phyloP scores from a whole-genome alignment of 805 yeast genomes.

The Ogataea chonburiensis region DNA sequence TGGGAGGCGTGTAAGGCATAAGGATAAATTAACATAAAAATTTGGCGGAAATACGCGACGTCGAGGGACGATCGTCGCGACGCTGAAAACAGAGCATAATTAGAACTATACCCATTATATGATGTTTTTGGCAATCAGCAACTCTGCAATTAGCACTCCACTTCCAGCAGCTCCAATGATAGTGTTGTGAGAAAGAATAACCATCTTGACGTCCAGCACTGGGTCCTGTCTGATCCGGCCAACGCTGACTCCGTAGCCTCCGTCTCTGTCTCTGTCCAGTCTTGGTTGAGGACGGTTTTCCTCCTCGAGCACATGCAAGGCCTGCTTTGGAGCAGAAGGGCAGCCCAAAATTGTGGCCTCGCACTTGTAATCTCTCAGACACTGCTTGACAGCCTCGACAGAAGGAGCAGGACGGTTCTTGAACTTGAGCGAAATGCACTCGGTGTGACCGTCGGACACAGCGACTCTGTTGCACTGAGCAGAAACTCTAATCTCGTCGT shows the following conservation, averaged over 20 bases:
- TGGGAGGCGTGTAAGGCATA: slow-evolving; percentile 16
- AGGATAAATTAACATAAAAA: slow-evolving; percentile 8
- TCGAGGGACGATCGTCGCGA: slow-evolving; percentile 9
- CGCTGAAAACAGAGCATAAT: neutral
- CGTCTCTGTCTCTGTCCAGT: slow-evolving; percentile 92
- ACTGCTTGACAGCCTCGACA: slow-evolving; percentile 71
- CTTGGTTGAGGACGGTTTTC: slow-evolving; percentile 96
- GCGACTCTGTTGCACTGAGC: slow-evolving; percentile 98
- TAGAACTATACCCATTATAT: slow-evolving; percentile 40
- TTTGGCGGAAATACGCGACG: slow-evolving; percentile 14
- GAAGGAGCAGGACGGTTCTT: slow-evolving; percentile 82
- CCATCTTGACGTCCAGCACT: slow-evolving; percentile 92
- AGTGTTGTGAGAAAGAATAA: slow-evolving; percentile 95
- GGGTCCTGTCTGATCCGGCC: slow-evolving; percentile 95
- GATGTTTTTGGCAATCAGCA: slow-evolving; percentile 71
- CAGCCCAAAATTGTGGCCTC: slow-evolving; percentile 81
- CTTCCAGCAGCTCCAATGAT: slow-evolving; percentile 99
- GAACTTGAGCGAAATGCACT: slow-evolving; percentile 85
- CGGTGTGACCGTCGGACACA: slow-evolving; percentile 97
- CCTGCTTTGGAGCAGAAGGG: slow-evolving; percentile 88
- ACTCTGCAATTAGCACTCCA: slow-evolving; percentile 93
- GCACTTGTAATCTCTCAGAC: slow-evolving; percentile 70
- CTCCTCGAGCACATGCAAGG: slow-evolving; percentile 90
- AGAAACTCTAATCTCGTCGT: slow-evolving; percentile 76
- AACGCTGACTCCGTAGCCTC: slow-evolving; percentile 90